phyloP scores from a whole-genome alignment of 352 stramenopile genomes.

The Phytopythium aichiense region DNA sequence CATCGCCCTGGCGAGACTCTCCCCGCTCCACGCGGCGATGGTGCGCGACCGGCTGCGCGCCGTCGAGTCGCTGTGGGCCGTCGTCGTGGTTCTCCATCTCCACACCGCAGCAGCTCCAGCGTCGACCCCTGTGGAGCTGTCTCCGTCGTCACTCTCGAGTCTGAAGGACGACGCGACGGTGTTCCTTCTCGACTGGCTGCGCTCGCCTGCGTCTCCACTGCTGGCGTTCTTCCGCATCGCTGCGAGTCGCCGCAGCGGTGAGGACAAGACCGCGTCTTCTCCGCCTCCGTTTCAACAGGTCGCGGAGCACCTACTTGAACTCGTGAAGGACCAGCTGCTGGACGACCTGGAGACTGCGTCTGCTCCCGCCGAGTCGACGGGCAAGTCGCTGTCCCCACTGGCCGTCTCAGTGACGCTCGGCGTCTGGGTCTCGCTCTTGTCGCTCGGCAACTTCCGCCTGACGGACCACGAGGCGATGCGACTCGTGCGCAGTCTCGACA shows the following conservation, averaged over 20 bases:
- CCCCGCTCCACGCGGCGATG: slow-evolving; percentile 32
- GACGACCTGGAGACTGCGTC: slow-evolving; percentile 4
- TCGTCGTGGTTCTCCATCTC: slow-evolving; percentile 20
- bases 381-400: slow-evolving; percentile 10
- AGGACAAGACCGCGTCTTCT: not conserved
- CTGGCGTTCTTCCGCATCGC: slow-evolving; percentile 3
- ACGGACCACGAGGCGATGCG: slow-evolving; percentile 41
- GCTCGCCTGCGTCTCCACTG: slow-evolving; percentile 4
- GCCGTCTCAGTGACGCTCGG: slow-evolving; percentile 30
- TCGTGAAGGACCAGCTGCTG: slow-evolving; percentile 7
- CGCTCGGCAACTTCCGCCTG: slow-evolving; percentile 40
- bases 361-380: not conserved
- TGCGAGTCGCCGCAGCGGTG: not conserved
- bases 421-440: slow-evolving; percentile 45
- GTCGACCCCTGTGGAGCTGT: not conserved
- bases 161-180: slow-evolving; percentile 21
- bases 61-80: slow-evolving; percentile 10
- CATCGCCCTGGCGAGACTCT: slow-evolving; percentile 27
- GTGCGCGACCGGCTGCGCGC: slow-evolving; percentile 27
- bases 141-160: not conserved
- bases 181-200: slow-evolving; percentile 46
- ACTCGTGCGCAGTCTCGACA: slow-evolving; percentile 42
- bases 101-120: not conserved
- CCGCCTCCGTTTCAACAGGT: slow-evolving; percentile 6
- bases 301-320: slow-evolving; percentile 5